Conservation (phyloP, 2,329 filamentous ascomycete species). For the Ophiosphaerella narmari region DNA sequence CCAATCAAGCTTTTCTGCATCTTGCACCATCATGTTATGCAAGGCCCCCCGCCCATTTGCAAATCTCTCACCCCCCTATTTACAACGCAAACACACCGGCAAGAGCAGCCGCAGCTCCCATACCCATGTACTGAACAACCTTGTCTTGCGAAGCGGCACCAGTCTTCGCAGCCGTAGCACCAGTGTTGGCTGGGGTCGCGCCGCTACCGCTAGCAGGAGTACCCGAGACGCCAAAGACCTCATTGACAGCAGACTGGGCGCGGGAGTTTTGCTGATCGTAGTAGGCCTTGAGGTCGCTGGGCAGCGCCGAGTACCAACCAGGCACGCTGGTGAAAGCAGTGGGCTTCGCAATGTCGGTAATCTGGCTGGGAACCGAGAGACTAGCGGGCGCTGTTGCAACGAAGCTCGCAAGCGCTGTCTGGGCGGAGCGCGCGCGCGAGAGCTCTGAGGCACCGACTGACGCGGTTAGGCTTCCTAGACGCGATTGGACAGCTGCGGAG, state of each 20-base stretch:
- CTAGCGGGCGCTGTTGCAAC: constrained; percentile 19
- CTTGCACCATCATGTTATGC: neutral
- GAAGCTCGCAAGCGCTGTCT: constrained; percentile 23
- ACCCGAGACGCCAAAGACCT: constrained; percentile 8
- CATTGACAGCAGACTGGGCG: constrained; percentile 21
- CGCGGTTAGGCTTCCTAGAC: constrained; percentile 17
- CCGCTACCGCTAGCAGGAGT: neutral
- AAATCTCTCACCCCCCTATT: neutral
- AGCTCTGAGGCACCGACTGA: constrained; percentile 11
- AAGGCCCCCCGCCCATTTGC: neutral
- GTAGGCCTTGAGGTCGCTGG: constrained; percentile 29
- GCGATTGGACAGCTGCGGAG: constrained; percentile 13
- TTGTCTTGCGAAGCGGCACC: constrained; percentile 11
- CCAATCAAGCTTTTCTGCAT: too few species aligned
- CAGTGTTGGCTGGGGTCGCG: constrained; percentile 6
- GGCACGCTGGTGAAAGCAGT: constrained; percentile 23
- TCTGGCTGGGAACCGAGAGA: constrained; percentile 18
- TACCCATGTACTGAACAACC: constrained; percentile 16
- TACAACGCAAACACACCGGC: constrained; percentile 30
- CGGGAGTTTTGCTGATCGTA: constrained; percentile 24
- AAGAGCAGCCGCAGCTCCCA: constrained; percentile 24
- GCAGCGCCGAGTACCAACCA: constrained; percentile 29
- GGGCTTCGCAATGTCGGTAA: constrained; percentile 17
- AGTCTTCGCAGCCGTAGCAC: constrained; percentile 4
- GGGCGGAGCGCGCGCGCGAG: constrained; percentile 19